Evolutionary conservation across 179 eudicot genomes (phyloP), one percentile per base, ranked within the genome.

Genomic region (Nepenthes alata): DNA sequence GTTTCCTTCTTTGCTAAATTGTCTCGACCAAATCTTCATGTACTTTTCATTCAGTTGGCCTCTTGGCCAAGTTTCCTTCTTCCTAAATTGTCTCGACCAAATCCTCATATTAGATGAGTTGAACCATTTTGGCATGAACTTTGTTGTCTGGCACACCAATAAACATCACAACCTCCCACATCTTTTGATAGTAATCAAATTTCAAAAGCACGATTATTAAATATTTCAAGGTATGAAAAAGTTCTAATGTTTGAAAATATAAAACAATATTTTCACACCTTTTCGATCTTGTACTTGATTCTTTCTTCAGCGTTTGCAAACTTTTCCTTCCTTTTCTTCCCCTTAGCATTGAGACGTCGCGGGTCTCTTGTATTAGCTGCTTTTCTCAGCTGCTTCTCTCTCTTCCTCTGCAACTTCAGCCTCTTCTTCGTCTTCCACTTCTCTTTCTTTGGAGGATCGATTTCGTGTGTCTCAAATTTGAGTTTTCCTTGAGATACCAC

Each of bases 341-440:
- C 82, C 62, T 72, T 72, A 36, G 77, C 78, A 54, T 78, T 77
- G 56, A 89, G 80, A 55, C 84, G 76, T 37, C 91, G 72, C 1
- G 96, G 96, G 74, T 84, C 96, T 67, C 76, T 78, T 70, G 81
- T 84, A 60, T 84, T 89, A 13, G 95, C 91, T 9, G 69, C 74
- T 71, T 76, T 86, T 55, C 95, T 86, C 77, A 72, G 77, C 58
- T 80, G 65, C 68, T 89, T 89, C 70, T 86, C 91, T 61, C 80
- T 83, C 81, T 72, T 72, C 70, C 79, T 75, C 75, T 80, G 77
- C 77, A 77, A 62, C 83, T 87, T 87, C 39, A 89, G 61, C 76
- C 80, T 77, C 74, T 89, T 89, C 83, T 89, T 89, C 11, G 85
- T 80, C 76, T 35, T 60, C 88, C 91, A 89, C 70, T 82, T 89